phyloP scores from a whole-genome alignment of 1,139 yeast genomes.

The Suhomyces bolitotheri region DNA sequence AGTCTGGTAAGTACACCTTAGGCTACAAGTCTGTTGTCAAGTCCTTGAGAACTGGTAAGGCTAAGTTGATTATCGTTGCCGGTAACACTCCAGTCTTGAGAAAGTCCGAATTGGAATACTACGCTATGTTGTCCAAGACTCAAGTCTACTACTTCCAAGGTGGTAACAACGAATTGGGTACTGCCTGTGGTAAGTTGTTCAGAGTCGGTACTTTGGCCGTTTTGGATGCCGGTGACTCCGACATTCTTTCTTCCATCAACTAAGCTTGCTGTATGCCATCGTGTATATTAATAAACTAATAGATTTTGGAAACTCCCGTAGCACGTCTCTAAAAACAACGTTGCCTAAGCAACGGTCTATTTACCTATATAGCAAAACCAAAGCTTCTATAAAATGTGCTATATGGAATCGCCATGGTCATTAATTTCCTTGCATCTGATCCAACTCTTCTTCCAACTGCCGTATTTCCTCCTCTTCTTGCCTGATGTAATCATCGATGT shows the following conservation, averaged over 20 bases:
- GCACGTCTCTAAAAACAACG: no score
- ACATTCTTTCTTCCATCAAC: slow-evolving; percentile 68
- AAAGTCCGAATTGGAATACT: slow-evolving; percentile 99
- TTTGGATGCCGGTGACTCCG: slow-evolving; percentile 99
- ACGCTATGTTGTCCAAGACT: slow-evolving; percentile 99
- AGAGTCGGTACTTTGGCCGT: slow-evolving; percentile 97
- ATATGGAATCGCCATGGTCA: no score
- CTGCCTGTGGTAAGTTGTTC: slow-evolving; percentile 99
- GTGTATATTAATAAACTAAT: slow-evolving; percentile 15
- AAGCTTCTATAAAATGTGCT: no score
- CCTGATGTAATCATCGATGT: slow-evolving; percentile 34
- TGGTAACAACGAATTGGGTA: slow-evolving; percentile 99
- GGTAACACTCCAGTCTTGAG: slow-evolving; percentile 99
- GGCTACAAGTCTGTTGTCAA: slow-evolving; percentile 99
- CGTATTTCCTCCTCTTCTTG: slow-evolving; percentile 38
- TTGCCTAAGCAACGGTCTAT: no score
- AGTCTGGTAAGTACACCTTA: slow-evolving; percentile 99
- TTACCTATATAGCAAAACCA: not conserved
- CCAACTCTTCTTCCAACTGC: slow-evolving; percentile 31
- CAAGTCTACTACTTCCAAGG: slow-evolving; percentile 99
- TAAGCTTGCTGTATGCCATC: slow-evolving; percentile 15
- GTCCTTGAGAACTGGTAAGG: slow-evolving; percentile 98
- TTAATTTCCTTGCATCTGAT: slow-evolving; percentile 16
- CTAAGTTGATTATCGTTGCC: slow-evolving; percentile 96
- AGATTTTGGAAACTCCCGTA: no score